These are phyloP conservation scores for Cercospora berteroae DNA, from an alignment of 2,329 filamentous ascomycete genomes.

Conservation along the genomic window DNA sequence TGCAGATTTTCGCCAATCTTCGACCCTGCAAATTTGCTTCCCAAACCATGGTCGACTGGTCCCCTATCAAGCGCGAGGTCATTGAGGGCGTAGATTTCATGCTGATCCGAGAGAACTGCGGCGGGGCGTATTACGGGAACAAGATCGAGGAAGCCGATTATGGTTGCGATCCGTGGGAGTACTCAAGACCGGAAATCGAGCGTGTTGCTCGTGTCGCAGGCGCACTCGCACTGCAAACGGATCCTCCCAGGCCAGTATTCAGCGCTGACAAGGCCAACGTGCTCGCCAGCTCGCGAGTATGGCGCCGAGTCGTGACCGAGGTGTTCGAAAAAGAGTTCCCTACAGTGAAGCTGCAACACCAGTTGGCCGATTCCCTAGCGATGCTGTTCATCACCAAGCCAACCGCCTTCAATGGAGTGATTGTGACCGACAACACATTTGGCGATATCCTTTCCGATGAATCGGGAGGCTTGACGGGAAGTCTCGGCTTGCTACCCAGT, in stretches of 20 bases:
- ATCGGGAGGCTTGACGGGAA: conserved; percentile 49
- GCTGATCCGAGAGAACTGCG: conserved; percentile 52
- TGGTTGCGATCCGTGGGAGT: conserved; percentile 52
- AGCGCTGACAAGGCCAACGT: conserved; percentile 56
- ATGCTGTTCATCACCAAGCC: conserved; percentile 52
- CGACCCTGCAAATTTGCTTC: conserved; percentile 50
- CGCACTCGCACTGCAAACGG: conserved; percentile 43
- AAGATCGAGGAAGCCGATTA: conserved; percentile 47
- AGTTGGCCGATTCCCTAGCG: conserved; percentile 51
- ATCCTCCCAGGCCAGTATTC: conserved; percentile 45
- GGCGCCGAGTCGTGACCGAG: conserved; percentile 47
- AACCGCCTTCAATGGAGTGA: conserved; percentile 50
- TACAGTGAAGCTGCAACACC: conserved; percentile 46
- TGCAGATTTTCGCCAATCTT: conserved; percentile 52
- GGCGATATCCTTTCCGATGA: conserved; percentile 51
- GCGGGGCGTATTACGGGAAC: conserved; percentile 52
- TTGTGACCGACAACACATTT: conserved; percentile 51
- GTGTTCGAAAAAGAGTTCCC: conserved; percentile 46
- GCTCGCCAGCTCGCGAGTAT: conserved; percentile 51
- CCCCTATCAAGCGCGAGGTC: conserved; percentile 48
- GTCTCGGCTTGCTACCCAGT: conserved; percentile 48
- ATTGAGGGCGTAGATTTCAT: conserved; percentile 51
- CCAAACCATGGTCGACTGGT: conserved; percentile 40
- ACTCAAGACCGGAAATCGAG: conserved; percentile 48
- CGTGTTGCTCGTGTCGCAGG: conserved; percentile 50